Conservation (phyloP, 2,329 filamentous ascomycete species). For the Coniosporium tulheliwenetii region DNA sequence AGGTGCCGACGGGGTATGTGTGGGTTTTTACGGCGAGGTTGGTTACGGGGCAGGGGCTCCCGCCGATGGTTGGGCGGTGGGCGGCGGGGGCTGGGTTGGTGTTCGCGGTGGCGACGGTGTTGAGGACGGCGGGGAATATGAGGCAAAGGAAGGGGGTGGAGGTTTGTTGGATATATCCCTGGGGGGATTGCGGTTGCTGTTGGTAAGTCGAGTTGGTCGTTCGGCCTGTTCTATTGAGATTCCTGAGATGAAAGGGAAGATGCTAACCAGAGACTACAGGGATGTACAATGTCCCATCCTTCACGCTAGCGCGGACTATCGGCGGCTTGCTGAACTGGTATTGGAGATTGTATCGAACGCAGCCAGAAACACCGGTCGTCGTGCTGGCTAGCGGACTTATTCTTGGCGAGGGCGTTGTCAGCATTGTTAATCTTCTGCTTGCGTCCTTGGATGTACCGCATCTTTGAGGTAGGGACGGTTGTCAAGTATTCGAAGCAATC, state of each 20-base stretch:
- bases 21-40: conserved; percentile 95
- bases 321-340: conserved; percentile 67
- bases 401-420: conserved; percentile 78
- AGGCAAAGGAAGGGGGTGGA: conserved; percentile 17
- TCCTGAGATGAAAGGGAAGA: not conserved
- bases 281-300: conserved; percentile 96
- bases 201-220: conserved; percentile 34
- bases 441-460: conserved; percentile 66
- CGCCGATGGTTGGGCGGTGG: conserved; percentile 68
- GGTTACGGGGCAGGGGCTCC: conserved; percentile 80
- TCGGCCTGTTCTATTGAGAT: not conserved
- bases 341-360: conserved; percentile 45
- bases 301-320: conserved; percentile 74
- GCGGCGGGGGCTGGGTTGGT: conserved; percentile 58
- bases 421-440: conserved; percentile 75
- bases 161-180: conserved; percentile 65
- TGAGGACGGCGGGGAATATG: conserved; percentile 41
- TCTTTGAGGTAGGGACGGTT: conserved; percentile 25
- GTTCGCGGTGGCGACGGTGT: conserved; percentile 54
- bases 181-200: conserved; percentile 94
- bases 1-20: conserved; percentile 87
- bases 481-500: too few relatives aligned
- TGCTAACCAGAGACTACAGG: conserved; percentile 30
- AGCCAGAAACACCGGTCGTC: conserved; percentile 61
- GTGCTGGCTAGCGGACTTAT: conserved; percentile 86